Conservation (phyloP, 1,139 yeast genomes). For the Hansenula sp. region DNA sequence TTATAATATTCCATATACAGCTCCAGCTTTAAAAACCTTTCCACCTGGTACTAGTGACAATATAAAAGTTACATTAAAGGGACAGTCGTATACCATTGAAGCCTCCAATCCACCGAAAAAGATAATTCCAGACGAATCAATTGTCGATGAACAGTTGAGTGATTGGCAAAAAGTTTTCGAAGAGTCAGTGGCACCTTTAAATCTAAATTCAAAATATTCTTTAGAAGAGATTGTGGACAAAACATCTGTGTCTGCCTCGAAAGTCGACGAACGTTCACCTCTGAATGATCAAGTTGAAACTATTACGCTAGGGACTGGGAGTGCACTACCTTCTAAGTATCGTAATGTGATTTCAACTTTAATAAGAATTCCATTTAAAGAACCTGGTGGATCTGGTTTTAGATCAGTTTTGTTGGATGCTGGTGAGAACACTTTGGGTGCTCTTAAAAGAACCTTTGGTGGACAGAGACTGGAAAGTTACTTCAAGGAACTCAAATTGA, state of each 20-base stretch:
- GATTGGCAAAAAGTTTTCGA: constrained; percentile 30
- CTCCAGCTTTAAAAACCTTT: constrained; percentile 5
- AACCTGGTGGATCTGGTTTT: constrained; percentile 28
- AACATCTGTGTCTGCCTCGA: constrained; percentile 9
- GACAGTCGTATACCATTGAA: constrained; percentile 15
- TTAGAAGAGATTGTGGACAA: constrained; percentile 10
- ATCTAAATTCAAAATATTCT: constrained; percentile 8
- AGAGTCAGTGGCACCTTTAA: constrained; percentile 33
- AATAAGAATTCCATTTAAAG: constrained; percentile 56
- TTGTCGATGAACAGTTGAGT: no score
- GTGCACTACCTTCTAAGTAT: constrained; percentile 81
- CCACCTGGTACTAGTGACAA: constrained; percentile 12
- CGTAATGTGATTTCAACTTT: constrained; percentile 83
- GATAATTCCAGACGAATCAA: no score
- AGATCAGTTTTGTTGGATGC: constrained; percentile 70
- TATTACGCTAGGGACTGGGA: constrained; percentile 87
- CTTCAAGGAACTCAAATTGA: constrained; percentile 53
- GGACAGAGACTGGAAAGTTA: constrained; percentile 27
- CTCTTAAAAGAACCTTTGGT: constrained; percentile 61
- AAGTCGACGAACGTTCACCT: constrained; percentile 1
- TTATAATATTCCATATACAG: constrained; percentile 46
- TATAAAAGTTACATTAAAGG: constrained; percentile 18
- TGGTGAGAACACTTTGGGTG: constrained; percentile 88
- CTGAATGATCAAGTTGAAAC: constrained; percentile 55
- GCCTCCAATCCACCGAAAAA: constrained; percentile 3